A percentile compares a stretch with the other conserved stretches of the same genome.
phyloP scores from a whole-genome alignment of 164 flowering plant genomes.

The Hamamelis virginiana region DNA sequence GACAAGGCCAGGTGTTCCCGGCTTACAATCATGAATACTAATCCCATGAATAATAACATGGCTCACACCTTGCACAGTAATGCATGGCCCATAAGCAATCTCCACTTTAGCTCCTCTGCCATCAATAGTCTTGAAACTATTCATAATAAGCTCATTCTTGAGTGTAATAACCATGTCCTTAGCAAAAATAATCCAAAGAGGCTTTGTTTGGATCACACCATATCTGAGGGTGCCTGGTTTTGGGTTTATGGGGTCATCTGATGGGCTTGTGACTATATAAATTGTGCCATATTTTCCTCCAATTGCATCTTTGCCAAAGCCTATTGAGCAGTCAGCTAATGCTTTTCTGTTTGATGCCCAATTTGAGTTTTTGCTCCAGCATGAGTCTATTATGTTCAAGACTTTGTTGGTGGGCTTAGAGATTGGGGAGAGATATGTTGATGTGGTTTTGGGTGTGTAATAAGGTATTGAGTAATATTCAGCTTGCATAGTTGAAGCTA shows the following conservation, averaged over 20 bases:
- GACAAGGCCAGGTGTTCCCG: constrained; percentile 39
- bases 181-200: constrained; percentile 58
- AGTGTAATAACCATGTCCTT: constrained; percentile 44
- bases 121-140: constrained; percentile 58
- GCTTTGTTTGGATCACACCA: constrained; percentile 49
- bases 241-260: constrained; percentile 47
- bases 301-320: constrained; percentile 45
- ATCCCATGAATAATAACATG: constrained; percentile 69
- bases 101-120: constrained; percentile 56
- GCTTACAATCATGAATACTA: constrained; percentile 58
- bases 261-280: constrained; percentile 46
- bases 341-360: constrained; percentile 51
- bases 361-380: constrained; percentile 40
- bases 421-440: neutral
- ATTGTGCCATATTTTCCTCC: constrained; percentile 53
- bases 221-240: constrained; percentile 53
- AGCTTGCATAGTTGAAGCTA: constrained; percentile 16
- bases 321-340: constrained; percentile 53
- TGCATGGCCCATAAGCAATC: constrained; percentile 53
- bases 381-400: constrained; percentile 43
- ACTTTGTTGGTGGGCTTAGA: constrained; percentile 1
- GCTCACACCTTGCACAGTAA: constrained; percentile 44
- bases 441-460: neutral
- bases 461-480: neutral
- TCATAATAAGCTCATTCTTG: constrained; percentile 46